Conservation (phyloP, 2,329 filamentous ascomycete species). For the Chrysosporium queenslandicum region DNA sequence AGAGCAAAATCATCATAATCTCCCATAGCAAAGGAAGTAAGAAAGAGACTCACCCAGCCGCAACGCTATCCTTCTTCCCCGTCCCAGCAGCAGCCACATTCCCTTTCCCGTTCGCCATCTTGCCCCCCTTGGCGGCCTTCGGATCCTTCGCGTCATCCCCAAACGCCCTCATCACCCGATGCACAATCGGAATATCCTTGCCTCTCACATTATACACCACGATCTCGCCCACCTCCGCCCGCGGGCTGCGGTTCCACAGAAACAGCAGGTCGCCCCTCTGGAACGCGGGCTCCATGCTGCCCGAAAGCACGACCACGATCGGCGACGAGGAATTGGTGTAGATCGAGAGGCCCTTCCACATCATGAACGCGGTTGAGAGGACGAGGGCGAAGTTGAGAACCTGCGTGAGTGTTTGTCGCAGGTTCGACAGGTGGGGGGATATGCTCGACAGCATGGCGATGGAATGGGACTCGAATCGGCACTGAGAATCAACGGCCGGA, state of each 20-base stretch:
- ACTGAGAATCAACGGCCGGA: no score
- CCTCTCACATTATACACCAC: constrained; percentile 77
- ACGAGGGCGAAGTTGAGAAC: constrained; percentile 85
- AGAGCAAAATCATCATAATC: no score
- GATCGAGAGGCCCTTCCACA: constrained; percentile 83
- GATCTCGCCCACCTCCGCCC: constrained; percentile 60
- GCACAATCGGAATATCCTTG: constrained; percentile 97
- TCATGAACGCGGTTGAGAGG: constrained; percentile 85
- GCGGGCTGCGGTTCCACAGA: constrained; percentile 51
- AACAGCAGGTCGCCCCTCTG: constrained; percentile 55
- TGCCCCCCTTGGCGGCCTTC: constrained; percentile 27
- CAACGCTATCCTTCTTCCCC: constrained; percentile 5
- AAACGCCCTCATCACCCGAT: constrained; percentile 69
- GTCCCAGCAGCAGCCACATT: no score
- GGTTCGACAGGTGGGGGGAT: constrained; percentile 49
- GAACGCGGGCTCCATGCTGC: constrained; percentile 60
- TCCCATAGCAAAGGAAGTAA: constrained; percentile 3
- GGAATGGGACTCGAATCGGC: no score
- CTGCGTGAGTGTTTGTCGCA: constrained; percentile 71
- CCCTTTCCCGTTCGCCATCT: constrained; percentile 9
- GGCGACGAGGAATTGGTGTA: constrained; percentile 62
- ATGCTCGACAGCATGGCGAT: constrained; percentile 57
- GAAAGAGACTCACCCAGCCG: constrained; percentile 13
- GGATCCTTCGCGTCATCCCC: constrained; percentile 34
- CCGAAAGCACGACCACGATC: constrained; percentile 56